A percentile compares a stretch with the other conserved stretches of the same genome.
These are phyloP conservation scores for Dothiorella sarmentorum DNA, from an alignment of 2,329 filamentous ascomycete species.

Conservation along the genomic window DNA sequence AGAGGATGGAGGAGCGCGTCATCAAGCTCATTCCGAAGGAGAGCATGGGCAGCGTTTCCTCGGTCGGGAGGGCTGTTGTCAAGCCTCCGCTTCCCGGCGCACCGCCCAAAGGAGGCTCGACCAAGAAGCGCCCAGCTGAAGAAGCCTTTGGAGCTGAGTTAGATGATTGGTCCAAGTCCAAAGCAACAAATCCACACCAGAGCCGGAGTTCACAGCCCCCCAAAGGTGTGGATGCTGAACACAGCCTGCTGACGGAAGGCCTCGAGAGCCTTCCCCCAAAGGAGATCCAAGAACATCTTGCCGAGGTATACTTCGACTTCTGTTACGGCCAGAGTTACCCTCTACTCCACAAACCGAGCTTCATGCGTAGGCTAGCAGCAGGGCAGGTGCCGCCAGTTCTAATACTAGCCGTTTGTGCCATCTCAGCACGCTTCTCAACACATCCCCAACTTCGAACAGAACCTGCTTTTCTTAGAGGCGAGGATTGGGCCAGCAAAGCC, in stretches of 20 bases:
- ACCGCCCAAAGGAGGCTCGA: conserved; percentile 51
- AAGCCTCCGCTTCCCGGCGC: conserved; percentile 68
- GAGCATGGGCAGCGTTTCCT: conserved; percentile 65
- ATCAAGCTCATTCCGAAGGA: conserved; percentile 92
- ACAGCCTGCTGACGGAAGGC: conserved; percentile 75
- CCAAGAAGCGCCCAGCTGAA: conserved; percentile 79
- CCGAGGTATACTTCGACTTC: conserved; percentile 93
- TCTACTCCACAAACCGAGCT: conserved; percentile 92
- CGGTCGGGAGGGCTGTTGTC: conserved; percentile 75
- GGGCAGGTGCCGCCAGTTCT: conserved; percentile 84
- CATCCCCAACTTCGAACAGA: conserved; percentile 75
- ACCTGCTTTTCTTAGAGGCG: conserved; percentile 81
- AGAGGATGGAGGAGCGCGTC: conserved; percentile 96
- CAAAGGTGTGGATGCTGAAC: conserved; percentile 64
- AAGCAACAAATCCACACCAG: conserved; percentile 47
- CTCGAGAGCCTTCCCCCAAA: conserved; percentile 75
- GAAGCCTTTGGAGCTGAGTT: conserved; percentile 83
- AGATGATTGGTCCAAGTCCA: conserved; percentile 71
- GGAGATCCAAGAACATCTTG: conserved; percentile 88
- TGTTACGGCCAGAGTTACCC: conserved; percentile 95
- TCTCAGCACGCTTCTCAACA: conserved; percentile 90
- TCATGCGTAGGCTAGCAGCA: conserved; percentile 81
- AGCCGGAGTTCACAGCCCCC: conserved; percentile 42
- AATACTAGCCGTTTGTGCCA: conserved; percentile 87
- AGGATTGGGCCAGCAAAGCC: conserved; percentile 86